Conservation (phyloP, 202 grass and related monocot species). For the Digitaria exilis region DNA sequence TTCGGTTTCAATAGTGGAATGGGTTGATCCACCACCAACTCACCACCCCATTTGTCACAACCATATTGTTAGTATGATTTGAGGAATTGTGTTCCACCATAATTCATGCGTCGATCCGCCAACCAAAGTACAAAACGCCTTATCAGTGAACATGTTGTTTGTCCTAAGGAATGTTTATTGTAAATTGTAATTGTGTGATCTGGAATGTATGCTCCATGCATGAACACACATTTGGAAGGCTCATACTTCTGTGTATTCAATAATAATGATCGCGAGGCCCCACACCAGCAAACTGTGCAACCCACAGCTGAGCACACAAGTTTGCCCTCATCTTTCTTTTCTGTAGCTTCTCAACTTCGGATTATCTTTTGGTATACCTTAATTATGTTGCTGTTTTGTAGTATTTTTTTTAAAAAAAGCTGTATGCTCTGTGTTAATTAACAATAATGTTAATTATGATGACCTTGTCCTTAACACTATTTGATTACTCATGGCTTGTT, state of each 20-base stretch:
- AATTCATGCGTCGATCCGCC: not conserved
- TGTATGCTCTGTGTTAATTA: not conserved
- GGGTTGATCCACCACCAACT: not conserved
- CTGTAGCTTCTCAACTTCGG: not conserved
- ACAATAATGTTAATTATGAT: constrained; percentile 9
- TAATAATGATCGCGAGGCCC: not conserved
- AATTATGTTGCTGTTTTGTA: not conserved
- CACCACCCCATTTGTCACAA: not conserved
- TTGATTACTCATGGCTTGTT: not conserved
- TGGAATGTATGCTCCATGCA: not conserved
- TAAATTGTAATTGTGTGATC: not conserved
- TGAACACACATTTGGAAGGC: not conserved
- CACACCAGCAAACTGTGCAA: not conserved
- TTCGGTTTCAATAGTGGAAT: not conserved
- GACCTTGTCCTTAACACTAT: not conserved
- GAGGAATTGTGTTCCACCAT: not conserved
- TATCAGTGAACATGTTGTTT: not conserved
- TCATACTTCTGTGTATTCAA: not conserved
- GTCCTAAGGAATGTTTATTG: not conserved
- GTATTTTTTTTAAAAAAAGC: not conserved
- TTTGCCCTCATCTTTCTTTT: constrained; percentile 6
- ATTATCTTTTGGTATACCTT: constrained; percentile 16
- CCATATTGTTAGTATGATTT: constrained; percentile 4
- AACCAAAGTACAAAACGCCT: not conserved
- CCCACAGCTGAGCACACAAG: not conserved